A percentile compares a stretch with the other conserved stretches of the same genome.
Evolutionary conservation across 371 early-diverging fungal genomes (phyloP).

Genomic region (Rhizomucor miehei): DNA sequence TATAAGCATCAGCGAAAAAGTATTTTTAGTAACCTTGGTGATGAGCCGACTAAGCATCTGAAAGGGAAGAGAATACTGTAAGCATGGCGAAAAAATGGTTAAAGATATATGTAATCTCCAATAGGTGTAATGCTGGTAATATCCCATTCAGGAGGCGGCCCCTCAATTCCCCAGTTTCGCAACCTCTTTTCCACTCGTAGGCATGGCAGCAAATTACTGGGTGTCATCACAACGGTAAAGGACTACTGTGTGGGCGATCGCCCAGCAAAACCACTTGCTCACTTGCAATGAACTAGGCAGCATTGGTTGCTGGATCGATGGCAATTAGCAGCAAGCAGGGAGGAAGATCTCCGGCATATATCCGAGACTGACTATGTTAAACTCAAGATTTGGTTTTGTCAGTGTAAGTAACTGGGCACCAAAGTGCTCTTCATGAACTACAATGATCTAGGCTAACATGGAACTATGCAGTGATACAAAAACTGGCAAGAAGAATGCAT

Average conservation of each 20-base stretch:
- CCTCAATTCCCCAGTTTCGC: no score
- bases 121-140: no score
- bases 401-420: slow-evolving; percentile 38
- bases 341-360: slow-evolving; percentile 58
- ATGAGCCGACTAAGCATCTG: no score
- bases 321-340: slow-evolving; percentile 49
- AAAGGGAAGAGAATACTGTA: no score
- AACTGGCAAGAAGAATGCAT: slow-evolving; percentile 70
- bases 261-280: background rate
- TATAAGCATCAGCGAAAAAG: no score
- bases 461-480: slow-evolving; percentile 63
- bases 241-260: no score
- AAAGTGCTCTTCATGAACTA: no score
- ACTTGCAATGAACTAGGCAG: slow-evolving; percentile 32
- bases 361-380: slow-evolving; percentile 57
- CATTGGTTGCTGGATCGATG: slow-evolving; percentile 67
- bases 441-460: background rate
- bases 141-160: no score
- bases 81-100: no score
- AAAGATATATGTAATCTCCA: no score
- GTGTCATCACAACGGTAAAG: slow-evolving; percentile 67
- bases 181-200: background rate
- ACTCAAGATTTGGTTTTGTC: slow-evolving; percentile 67
- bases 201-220: slow-evolving; percentile 80
- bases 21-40: no score